These are phyloP conservation scores for Neonectria coccinea DNA, from an alignment of 2,329 filamentous ascomycete species.

Conservation along the genomic window DNA sequence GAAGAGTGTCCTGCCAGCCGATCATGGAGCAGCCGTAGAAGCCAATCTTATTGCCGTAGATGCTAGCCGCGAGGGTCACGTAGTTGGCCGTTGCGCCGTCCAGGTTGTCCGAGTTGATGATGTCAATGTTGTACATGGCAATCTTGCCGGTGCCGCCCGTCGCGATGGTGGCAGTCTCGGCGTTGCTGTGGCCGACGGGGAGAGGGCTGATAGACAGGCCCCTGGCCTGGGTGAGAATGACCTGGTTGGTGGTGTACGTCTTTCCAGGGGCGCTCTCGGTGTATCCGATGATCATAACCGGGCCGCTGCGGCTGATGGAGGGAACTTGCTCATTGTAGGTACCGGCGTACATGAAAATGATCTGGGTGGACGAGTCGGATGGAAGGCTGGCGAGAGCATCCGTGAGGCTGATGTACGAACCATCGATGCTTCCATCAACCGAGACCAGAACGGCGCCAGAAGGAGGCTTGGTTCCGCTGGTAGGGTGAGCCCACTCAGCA, in stretches of 20 bases:
- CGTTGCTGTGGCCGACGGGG: constrained; percentile 35
- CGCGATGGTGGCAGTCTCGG: constrained; percentile 37
- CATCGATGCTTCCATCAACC: constrained; percentile 38
- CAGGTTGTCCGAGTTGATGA: constrained; percentile 58
- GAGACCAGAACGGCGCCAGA: constrained; percentile 57
- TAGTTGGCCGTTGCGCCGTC: constrained; percentile 52
- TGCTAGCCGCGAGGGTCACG: constrained; percentile 53
- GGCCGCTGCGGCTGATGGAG: constrained; percentile 27
- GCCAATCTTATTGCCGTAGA: constrained; percentile 46
- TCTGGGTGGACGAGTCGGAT: constrained; percentile 43
- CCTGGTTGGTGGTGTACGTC: constrained; percentile 31
- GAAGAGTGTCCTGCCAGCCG: constrained; percentile 62
- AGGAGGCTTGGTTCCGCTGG: constrained; percentile 56
- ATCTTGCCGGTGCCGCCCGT: constrained; percentile 46
- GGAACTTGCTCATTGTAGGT: constrained; percentile 66
- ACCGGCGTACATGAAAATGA: constrained; percentile 56
- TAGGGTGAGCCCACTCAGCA: constrained; percentile 45
- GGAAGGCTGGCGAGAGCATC: constrained; percentile 45
- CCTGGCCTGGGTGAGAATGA: constrained; percentile 33
- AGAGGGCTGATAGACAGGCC: constrained; percentile 32
- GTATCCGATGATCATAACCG: constrained; percentile 38
- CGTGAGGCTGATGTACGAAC: constrained; percentile 47
- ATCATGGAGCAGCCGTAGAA: constrained; percentile 57
- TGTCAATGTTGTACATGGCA: constrained; percentile 71
- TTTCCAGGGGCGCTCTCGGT: constrained; percentile 42